Conservation (phyloP, 2,329 filamentous ascomycete genomes). For the Claviceps arundinis region DNA sequence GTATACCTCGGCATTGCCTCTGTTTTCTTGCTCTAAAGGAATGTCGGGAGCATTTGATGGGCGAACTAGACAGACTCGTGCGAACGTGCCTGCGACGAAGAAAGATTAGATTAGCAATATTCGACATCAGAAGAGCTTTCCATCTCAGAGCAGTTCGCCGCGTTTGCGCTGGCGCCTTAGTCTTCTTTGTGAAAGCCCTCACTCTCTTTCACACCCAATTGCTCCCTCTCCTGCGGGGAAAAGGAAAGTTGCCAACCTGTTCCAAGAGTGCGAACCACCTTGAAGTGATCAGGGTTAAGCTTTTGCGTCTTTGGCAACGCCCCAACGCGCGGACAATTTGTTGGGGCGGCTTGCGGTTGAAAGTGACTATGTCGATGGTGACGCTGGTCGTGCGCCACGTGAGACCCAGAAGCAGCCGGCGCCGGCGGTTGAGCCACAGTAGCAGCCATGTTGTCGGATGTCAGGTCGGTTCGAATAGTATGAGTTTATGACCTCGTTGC, state of each 20-base stretch:
- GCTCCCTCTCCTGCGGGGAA: neutral
- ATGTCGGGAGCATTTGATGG: conserved; percentile 35
- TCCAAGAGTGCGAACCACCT: conserved; percentile 60
- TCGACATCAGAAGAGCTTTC: neutral
- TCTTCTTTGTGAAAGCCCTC: neutral
- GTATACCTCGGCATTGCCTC: conserved; percentile 41
- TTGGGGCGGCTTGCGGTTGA: neutral
- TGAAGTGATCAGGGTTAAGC: conserved; percentile 43
- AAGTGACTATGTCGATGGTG: conserved; percentile 1
- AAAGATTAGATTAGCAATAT: neutral
- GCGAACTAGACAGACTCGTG: conserved; percentile 65
- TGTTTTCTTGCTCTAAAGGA: conserved; percentile 19
- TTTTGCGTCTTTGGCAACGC: conserved; percentile 16
- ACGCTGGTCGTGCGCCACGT: neutral
- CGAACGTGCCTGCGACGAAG: conserved; percentile 52
- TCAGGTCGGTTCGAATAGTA: neutral
- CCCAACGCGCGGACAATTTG: conserved; percentile 1
- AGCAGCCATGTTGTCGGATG: conserved; percentile 15
- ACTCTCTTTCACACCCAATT: neutral
- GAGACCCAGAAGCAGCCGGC: conserved; percentile 7
- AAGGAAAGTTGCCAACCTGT: conserved; percentile 38
- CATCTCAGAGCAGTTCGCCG: neutral
- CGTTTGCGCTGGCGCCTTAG: neutral
- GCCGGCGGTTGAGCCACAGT: conserved; percentile 20
- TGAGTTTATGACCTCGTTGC: neutral